Evolutionary conservation across 257 asterid genomes (phyloP), one percentile per base, ranked within the genome.

Genomic region (Ehretia macrophylla): DNA sequence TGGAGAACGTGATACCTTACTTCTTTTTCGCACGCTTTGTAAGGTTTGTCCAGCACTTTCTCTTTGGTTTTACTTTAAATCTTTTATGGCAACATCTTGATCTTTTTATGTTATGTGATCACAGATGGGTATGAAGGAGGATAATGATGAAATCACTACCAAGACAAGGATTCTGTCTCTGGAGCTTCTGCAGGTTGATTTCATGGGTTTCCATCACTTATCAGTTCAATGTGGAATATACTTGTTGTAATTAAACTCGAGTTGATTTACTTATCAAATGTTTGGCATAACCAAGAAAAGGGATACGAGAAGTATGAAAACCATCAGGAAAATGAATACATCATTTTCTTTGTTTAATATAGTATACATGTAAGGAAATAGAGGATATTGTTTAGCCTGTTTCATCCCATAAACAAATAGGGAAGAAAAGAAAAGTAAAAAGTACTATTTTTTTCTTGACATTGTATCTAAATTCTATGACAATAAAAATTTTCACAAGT

Each of bases 91-190:
- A 66, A 57, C 62, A 37, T 53, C 61, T 53, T 75, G 68, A 68
- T 44, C 32, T 18, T 63, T 70, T 64, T 62, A 53, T 68, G 58
- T 67, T 32, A 67, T 70, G 48, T 75, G 72, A 76, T 66, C 68
- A 77, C 80, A 93, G 99, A 89, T 93, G 99, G 94, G 96, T 53
- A 86, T 90, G 96, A 93, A 87, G 84, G 99, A 89, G 78, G 99
- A 83, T 63, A 89, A 63, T 39, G 96, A 93, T 71, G 99, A 89
- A 83, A 78, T 90, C 63, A 87, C 95, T 32, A 79, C 80, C 57
- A 93, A 83, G 73, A 83, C 96, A 44, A 96, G 99, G 65, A 82
- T 93, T 81, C 77, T 93, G 40, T 93, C 99, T 44, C 76, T 93
- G 75, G 99, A 93, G 85, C 97, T 93, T 80, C 81, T 93, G 67